These are phyloP conservation scores for Talaromyces sp. DNA, from an alignment of 2,329 filamentous ascomycete genomes.

Conservation along the genomic window DNA sequence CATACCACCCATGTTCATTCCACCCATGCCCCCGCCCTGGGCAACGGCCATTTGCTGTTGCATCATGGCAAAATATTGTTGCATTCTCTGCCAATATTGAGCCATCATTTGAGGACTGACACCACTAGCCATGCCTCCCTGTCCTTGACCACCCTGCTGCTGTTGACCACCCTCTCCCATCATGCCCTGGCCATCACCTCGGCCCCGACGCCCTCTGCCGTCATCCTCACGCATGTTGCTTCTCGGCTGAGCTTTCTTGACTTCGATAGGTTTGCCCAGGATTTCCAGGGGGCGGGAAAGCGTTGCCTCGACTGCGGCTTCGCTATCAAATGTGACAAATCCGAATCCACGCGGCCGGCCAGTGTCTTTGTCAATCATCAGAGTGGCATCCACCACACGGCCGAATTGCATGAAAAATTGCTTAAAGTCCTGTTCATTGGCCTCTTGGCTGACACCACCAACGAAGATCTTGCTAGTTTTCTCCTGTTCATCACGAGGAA, in stretches of 20 bases:
- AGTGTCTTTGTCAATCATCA: conserved; percentile 99
- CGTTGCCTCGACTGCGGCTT: conserved; percentile 88
- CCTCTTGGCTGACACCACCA: conserved; percentile 93
- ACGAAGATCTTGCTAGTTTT: conserved; percentile 99
- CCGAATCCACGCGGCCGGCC: conserved; percentile 94
- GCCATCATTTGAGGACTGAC: conserved; percentile 98
- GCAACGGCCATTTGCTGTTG: conserved; percentile 74
- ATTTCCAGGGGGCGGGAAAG: conserved; percentile 82
- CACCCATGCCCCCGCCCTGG: conserved; percentile 37
- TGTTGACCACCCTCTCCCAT: conserved; percentile 38
- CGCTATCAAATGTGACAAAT: conserved; percentile 96
- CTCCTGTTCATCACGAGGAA: conserved; percentile 95
- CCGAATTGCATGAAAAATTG: conserved; percentile 97
- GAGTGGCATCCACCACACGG: conserved; percentile 89
- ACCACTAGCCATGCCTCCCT: conserved; percentile 45
- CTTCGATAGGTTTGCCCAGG: conserved; percentile 92
- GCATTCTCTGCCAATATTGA: conserved; percentile 97
- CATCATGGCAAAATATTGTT: conserved; percentile 94
- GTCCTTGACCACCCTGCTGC: conserved; percentile 40
- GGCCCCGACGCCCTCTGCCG: conserved; percentile 46
- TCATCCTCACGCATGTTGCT: conserved; percentile 93
- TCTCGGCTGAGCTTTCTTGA: conserved; percentile 94
- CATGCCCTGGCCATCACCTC: conserved; percentile 35
- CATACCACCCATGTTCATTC: conserved; percentile 55
- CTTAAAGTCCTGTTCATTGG: conserved; percentile 91